A percentile compares a stretch with the other conserved stretches of the same genome.
phyloP scores from a whole-genome alignment of 139 green algal species.

The Chlorella sp. region DNA sequence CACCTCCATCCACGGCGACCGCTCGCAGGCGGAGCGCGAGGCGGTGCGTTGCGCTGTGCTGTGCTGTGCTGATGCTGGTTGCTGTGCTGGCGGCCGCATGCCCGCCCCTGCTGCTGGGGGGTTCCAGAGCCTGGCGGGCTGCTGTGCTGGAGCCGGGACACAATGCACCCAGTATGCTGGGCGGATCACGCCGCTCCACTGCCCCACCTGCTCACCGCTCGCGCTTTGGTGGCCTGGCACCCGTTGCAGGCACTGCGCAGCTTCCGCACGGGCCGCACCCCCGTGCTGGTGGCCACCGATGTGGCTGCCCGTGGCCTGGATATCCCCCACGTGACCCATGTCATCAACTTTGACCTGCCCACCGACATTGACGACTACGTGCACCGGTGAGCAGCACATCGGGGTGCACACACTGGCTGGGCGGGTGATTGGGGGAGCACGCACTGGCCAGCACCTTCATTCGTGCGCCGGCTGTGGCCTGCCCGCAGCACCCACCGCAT shows the following conservation, averaged over 20 bases:
- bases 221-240: too few relatives aligned
- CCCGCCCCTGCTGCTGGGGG: too few relatives aligned
- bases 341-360: slow-evolving; percentile 91
- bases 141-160: too few relatives aligned
- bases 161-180: too few relatives aligned
- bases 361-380: slow-evolving; percentile 92
- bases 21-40: slow-evolving; percentile 90
- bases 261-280: slow-evolving; percentile 89
- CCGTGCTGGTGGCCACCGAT: slow-evolving; percentile 95
- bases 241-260: slow-evolving; percentile 63
- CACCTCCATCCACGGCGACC: slow-evolving; percentile 97
- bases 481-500: too few relatives aligned
- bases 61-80: neutral
- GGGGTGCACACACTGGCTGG: too few relatives aligned
- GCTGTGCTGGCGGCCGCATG: neutral
- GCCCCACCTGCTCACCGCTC: too few relatives aligned
- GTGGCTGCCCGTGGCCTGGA: slow-evolving; percentile 97
- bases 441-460: too few relatives aligned
- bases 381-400: slow-evolving; percentile 49
- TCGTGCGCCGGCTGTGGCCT: too few relatives aligned
- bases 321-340: slow-evolving; percentile 88
- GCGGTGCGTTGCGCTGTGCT: slow-evolving; percentile 49
- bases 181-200: too few relatives aligned
- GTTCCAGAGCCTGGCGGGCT: too few relatives aligned
- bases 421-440: too few relatives aligned